Percentiles rank a stretch among this genome's conserved stretches.
phyloP scores from a whole-genome alignment of 164 flowering plant genomes.

The Macadamia tetraphylla region DNA sequence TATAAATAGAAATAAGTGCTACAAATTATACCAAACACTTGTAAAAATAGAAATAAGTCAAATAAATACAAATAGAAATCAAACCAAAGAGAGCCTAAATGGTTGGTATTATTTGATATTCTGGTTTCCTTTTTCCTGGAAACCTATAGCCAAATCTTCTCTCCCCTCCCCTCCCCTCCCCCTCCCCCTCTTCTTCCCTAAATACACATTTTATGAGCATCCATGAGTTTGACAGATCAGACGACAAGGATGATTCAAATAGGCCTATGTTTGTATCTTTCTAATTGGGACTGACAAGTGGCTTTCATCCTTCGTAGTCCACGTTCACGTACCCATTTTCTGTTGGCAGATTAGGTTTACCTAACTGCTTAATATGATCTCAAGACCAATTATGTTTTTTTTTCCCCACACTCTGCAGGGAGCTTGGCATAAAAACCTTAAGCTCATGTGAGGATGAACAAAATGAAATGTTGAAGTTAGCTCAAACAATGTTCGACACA shows the following conservation, averaged over 20 bases:
- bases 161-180: no score
- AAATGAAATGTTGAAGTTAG: constrained; percentile 64
- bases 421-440: constrained; percentile 72
- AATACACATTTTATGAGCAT: neutral
- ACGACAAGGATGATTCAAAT: neutral
- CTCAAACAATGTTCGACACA: constrained; percentile 89
- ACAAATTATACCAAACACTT: no score
- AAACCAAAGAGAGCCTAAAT: neutral
- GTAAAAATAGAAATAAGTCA: no score
- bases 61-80: no score
- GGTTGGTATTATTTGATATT: neutral
- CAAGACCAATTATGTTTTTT: neutral
- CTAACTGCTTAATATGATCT: neutral
- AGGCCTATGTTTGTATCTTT: neutral
- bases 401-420: constrained; percentile 33
- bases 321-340: neutral
- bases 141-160: no score
- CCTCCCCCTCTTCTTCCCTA: neutral
- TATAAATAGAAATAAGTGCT: no score
- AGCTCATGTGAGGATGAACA: constrained; percentile 53
- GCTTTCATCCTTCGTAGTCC: neutral
- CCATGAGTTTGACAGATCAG: neutral
- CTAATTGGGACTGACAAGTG: neutral
- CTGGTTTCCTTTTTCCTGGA: no score
- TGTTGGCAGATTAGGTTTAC: neutral